Evolutionary conservation across 495 filamentous ascomycete genomes (phyloP), one percentile per base, ranked within the genome.

Genomic region (Hypomontagnella submonticulosa): DNA sequence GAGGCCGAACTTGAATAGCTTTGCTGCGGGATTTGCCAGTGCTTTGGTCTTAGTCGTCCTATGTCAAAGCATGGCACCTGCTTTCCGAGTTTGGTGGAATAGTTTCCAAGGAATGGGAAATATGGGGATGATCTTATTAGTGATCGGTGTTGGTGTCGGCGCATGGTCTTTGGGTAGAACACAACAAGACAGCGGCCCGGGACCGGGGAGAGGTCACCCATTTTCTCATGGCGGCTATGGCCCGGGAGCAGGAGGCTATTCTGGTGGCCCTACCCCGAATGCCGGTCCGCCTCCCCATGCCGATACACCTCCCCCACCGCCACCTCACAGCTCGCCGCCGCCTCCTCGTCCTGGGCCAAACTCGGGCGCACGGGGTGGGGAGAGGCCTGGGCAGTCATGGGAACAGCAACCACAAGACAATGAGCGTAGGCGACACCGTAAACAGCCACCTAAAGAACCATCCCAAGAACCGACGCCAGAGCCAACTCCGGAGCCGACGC

Each of bases 1-100:
- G 27, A 84, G 89, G 70, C 88, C 91, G 20, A 87, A 96, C 68
- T 81, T 88, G 65, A 97, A 97, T 77, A 96, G 92, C 75, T 99
- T 97, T 76, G 80, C 91, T 30, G 92, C 92, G 4, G 95, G 95
- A 13, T 89, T 91, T 42, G 87, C 85, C 33, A 87, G 83, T 60
- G 92, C 92, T 2, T 72, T 97, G 8, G 69, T 89, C 6, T 74
- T 84, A 1, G 82, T 93, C n/a, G 80, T 87, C 0, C 61, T 96
- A 11, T 87, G 86, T 71, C 83, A 87, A 38, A 79, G 84, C n/a
- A 75, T 95, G 30, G 82, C 86, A 13, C 93, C 93, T 4, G 83
- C 86, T 0, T 71, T 92, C 36, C 85, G 81, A 61, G 77, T 84
- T 36, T 96, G 90, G 90, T 87, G 89, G 65, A 71, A 79, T 34